Base-by-base conservation (phyloP, 1,284 basidiomycete genomes). In the Boletus mariae region DNA sequence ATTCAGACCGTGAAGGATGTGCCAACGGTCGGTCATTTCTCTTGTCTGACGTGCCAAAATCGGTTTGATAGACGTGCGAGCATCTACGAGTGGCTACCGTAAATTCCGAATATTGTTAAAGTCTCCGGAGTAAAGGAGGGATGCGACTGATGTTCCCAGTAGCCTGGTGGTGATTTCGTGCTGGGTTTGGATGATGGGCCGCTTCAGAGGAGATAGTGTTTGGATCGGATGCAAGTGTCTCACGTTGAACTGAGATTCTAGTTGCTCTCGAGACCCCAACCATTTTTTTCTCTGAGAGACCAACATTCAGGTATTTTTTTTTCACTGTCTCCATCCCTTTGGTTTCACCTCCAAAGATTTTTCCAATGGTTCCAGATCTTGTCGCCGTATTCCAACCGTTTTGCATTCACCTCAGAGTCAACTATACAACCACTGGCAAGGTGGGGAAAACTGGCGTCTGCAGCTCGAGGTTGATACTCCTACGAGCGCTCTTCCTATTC, bases 11-110 rank as follows among this genome's bases (percentile, higher is more conserved):
- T 32, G 29, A 51, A 49, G 47, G 32, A 38, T 23, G 35, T 43
- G 34, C 31, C 46, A 43, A 65, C 38, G 53, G 57, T 60, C 31
- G 51, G 50, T 59, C 25, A 29, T 43, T 57, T 31, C 32, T 45
- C 20, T 37, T 47, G 53, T 45, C 45, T 57, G 47, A 53, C 46
- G 2, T 23, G 31, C 25, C 41, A 47, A 38, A 32, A 42, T 31
- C 28, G 7, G 23, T 44, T 45, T 45, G 41, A 35, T 38, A 37
- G 50, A 49, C 48, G 42, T 28, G 26, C 38, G 4, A 47, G 43
- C 10, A 17, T 23, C 17, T 32, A 35, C 31, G 40, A 41, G 47
- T 28, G 52, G 26, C 52, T 45, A 7, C 32, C 13, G 38, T 50
- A 47, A 46, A 48, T 52, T 46, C 34, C 47, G 48, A 44, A 23